Base-by-base conservation (phyloP, 345 rosid species). In the Murraya koenigii region DNA sequence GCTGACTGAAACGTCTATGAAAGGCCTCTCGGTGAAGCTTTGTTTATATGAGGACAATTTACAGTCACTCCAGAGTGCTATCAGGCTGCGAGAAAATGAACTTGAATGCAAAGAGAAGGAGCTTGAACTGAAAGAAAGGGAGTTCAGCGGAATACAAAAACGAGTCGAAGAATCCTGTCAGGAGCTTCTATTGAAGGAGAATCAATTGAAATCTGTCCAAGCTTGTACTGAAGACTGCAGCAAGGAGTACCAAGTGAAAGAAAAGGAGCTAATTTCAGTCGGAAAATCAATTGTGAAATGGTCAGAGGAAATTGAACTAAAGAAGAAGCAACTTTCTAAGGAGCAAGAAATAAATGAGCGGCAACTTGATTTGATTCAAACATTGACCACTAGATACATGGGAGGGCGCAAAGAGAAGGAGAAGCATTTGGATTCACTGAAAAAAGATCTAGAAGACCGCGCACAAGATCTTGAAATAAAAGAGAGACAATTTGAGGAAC, bases 351-450 rank as follows among this genome's bases (percentile, higher is more conserved):
- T 77, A 81, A 52, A 79, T 52, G 77, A 79, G 71, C 15, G 47
- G 26, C 72, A 76, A 52, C 82, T 78, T 75, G 30, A 6, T 49
- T 78, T 67, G 75, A 32, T 70, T 52, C 66, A 78, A 39, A 58
- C 64, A 63, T 63, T 69, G 60, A 69, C 59, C 67, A 47, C 75
- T 69, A 77, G 52, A 32, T 28, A 54, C 66, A 11, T 66, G 20
- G 71, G 80, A 64, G 76, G 78, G 35, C 54, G 72, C 10, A 60
- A 82, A 23, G n/a, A 39, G 71, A 83, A 75, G 78, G 85, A 80
- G 78, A 65, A 69, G 62, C 47, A 70, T 28, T 66, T 84, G 33
- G 68, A 56, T 66, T 64, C 75, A 2, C 28, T 44, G 1, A 56
- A 69, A 47, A 60, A 52, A 13, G 65, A 63, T 36, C 41, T 80